phyloP scores from a whole-genome alignment of 257 asterid species.

The Salvia hispanica region DNA sequence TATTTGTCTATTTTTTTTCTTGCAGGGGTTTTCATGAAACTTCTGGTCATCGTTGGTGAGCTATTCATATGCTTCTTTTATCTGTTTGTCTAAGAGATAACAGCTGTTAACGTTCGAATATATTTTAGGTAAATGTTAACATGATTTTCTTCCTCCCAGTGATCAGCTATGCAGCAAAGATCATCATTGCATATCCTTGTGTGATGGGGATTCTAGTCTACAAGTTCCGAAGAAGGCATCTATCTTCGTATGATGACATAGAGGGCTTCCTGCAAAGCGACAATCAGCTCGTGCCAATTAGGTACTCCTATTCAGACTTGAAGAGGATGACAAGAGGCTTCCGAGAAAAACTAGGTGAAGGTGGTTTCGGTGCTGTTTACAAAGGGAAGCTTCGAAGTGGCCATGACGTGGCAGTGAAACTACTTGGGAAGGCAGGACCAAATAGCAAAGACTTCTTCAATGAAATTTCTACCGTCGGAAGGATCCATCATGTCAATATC shows the following conservation, averaged over 20 bases:
- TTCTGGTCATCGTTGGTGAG: too few relatives aligned
- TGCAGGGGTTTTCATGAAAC: too few relatives aligned
- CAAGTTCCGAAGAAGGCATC: conserved; percentile 23
- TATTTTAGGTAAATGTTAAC: neutral
- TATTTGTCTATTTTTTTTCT: too few relatives aligned
- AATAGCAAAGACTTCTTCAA: conserved; percentile 7
- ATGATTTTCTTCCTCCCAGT: conserved; percentile 1
- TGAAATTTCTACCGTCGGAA: conserved; percentile 9
- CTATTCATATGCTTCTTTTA: too few relatives aligned
- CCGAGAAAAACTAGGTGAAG: conserved; percentile 7
- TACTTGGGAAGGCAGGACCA: neutral
- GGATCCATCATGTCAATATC: conserved; percentile 12
- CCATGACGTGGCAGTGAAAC: neutral
- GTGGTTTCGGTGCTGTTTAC: conserved; percentile 7
- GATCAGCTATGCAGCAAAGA: neutral
- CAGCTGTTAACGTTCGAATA: too few relatives aligned
- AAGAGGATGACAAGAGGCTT: conserved; percentile 3
- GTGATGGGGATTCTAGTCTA: neutral
- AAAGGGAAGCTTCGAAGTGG: conserved; percentile 14
- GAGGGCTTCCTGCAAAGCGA: conserved; percentile 8
- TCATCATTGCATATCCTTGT: neutral
- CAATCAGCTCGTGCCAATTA: conserved; percentile 39
- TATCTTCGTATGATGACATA: conserved; percentile 30
- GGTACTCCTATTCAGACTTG: conserved; percentile 16
- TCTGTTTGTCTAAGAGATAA: too few relatives aligned